phyloP scores from a whole-genome alignment of 805 yeast species.

The Ogataea angusta region DNA sequence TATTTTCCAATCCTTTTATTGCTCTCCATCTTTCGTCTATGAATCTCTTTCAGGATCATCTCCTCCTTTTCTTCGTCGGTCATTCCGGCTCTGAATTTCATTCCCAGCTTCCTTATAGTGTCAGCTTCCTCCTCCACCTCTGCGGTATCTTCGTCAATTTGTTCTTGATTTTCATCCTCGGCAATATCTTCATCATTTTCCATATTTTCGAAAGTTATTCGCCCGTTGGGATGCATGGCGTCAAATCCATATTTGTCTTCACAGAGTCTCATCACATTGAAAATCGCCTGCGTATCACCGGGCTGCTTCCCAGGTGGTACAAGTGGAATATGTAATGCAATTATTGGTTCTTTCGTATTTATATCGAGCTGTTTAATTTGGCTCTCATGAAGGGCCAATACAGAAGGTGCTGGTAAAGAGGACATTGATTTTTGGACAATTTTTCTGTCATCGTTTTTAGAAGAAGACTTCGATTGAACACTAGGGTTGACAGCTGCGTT shows the following conservation, averaged over 20 bases:
- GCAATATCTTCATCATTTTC: constrained; percentile 50
- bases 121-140: constrained; percentile 38
- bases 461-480: not conserved
- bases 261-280: constrained; percentile 69
- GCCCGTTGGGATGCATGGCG: constrained; percentile 62
- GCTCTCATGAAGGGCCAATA: constrained; percentile 15
- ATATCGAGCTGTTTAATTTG: not conserved
- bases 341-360: constrained; percentile 38
- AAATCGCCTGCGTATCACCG: constrained; percentile 60
- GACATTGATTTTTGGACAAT: constrained; percentile 8
- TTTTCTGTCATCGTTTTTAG: constrained; percentile 4
- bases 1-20: constrained; percentile 85
- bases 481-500: not conserved
- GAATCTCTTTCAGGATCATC: constrained; percentile 30
- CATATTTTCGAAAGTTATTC: constrained; percentile 52
- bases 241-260: constrained; percentile 86
- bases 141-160: constrained; percentile 12
- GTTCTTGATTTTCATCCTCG: constrained; percentile 21
- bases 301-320: constrained; percentile 41
- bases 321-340: constrained; percentile 54
- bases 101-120: constrained; percentile 27
- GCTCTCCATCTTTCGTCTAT: constrained; percentile 41
- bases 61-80: constrained; percentile 33
- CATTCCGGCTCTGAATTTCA: constrained; percentile 33
- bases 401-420: constrained; percentile 18